Evolutionary conservation across 2,329 filamentous ascomycete species (phyloP).

Genomic region (Knufia petricola): DNA sequence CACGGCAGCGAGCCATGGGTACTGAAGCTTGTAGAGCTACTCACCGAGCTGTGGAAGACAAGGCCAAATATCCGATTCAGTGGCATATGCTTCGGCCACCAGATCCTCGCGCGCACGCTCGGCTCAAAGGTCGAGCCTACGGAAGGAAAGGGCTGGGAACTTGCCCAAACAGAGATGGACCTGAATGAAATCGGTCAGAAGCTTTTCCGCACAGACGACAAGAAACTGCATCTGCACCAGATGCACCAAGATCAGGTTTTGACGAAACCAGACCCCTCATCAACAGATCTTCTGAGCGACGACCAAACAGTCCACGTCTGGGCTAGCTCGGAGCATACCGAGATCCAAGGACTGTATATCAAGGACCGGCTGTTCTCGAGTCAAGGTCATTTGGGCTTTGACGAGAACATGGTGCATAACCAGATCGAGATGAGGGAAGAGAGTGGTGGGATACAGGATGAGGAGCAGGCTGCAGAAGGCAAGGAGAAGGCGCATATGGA

Average conservation of each 20-base stretch:
- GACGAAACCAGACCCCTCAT: conserved; percentile 23
- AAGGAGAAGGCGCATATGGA: conserved; percentile 32
- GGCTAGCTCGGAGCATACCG: conserved; percentile 37
- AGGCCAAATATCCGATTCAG: conserved; percentile 43
- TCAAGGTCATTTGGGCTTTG: conserved; percentile 40
- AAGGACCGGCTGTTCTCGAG: conserved; percentile 37
- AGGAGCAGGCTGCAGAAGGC: conserved; percentile 29
- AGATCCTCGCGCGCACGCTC: conserved; percentile 37
- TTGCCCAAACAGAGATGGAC: conserved; percentile 35
- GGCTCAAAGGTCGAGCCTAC: conserved; percentile 32
- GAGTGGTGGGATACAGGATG: conserved; percentile 31
- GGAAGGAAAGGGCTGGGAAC: conserved; percentile 37
- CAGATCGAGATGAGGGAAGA: conserved; percentile 39
- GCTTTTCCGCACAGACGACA: conserved; percentile 31
- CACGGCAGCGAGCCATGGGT: conserved; percentile 39
- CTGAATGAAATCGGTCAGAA: conserved; percentile 33
- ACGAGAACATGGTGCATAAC: conserved; percentile 37
- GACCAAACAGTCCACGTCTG: conserved; percentile 41
- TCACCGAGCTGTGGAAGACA: conserved; percentile 40
- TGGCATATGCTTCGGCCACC: conserved; percentile 42
- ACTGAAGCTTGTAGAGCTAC: conserved; percentile 33
- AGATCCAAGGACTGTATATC: conserved; percentile 39
- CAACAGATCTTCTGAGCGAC: conserved; percentile 28
- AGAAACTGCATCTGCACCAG: conserved; percentile 34
- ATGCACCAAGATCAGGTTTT: conserved; percentile 41